Evolutionary conservation across 306 rosid genomes (phyloP).

Genomic region (Clitoria ternatea): DNA sequence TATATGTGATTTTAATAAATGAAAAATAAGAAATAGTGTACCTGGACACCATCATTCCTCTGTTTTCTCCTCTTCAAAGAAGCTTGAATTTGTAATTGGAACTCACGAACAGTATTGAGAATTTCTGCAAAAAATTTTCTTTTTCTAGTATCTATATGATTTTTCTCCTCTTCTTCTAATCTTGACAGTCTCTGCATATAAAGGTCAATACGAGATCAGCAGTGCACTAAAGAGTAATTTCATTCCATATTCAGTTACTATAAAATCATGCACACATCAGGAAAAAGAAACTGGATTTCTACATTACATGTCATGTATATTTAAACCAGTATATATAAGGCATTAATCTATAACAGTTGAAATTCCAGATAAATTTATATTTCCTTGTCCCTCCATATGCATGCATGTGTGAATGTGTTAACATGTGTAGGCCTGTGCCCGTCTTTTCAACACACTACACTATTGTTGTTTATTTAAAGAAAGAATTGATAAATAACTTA

Average conservation of each 20-base stretch:
- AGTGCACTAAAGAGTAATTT: slow-evolving; percentile 19
- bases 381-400: background rate
- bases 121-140: slow-evolving; percentile 86
- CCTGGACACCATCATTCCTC: slow-evolving; percentile 86
- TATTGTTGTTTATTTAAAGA: slow-evolving; percentile 3
- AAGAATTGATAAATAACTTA: background rate
- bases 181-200: slow-evolving; percentile 84
- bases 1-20: background rate
- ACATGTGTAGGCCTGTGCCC: background rate
- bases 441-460: background rate
- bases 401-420: background rate
- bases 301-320: background rate
- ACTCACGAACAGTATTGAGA: slow-evolving; percentile 90
- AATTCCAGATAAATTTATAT: slow-evolving; percentile 5
- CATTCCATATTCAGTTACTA: slow-evolving; percentile 13
- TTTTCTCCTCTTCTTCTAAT: slow-evolving; percentile 87
- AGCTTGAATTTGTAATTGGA: slow-evolving; percentile 93
- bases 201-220: slow-evolving; percentile 29
- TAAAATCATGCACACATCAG: slow-evolving; percentile 10
- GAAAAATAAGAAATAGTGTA: slow-evolving; percentile 26
- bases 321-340: background rate
- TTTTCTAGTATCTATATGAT: slow-evolving; percentile 77
- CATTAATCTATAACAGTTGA: background rate
- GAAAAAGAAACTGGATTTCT: slow-evolving; percentile 3
- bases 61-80: slow-evolving; percentile 90